Base-by-base conservation (phyloP, 2,329 filamentous ascomycete species). In the Fusarium veterinarium region DNA sequence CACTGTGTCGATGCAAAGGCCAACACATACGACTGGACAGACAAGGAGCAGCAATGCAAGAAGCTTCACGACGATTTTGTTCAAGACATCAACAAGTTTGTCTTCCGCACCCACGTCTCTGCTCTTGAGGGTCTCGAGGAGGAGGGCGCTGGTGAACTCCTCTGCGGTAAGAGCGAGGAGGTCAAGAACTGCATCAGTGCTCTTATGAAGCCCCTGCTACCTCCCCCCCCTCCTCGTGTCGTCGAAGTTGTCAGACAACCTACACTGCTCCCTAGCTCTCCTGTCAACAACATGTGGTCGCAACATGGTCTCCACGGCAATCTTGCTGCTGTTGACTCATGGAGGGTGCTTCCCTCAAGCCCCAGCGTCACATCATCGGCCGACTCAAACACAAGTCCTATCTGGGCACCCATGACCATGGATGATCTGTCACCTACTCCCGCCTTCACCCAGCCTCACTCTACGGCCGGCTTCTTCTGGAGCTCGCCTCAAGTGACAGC, bases 31-130 rank as follows among this genome's bases (percentile, higher is more conserved):
- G 91, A 94, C 83, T 99, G 96, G 96, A 91, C 95, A 44, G 95
- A 98, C 84, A 98, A 98, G 89, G 95, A 98, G 79, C 89, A 92
- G 77, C 95, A 98, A 81, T 89, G 97, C 85, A 98, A 97, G 91
- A 98, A 97, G 87, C 88, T 98, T 78, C 96, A 98, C 81, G 94
- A 98, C 69, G 95, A 97, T 79, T 98, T 98, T 80, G 89, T 98
- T 74, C 95, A 98, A 85, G 94, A 95, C 74, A 92, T 95, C 86
- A 99, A 99, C 90, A 95, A 93, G 84, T 99, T 97, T 80, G 95
- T 99, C 79, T 99, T 93, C 85, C 92, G 95, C 79, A 95, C 95
- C 20, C 91, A 93, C 78, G 95, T 94, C 73, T 91, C 92, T 69
- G 96, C 95, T 49, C 89, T 99, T 60, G 96, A 99, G 84, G 96